Conservation (phyloP, 768 basidiomycete genomes). For the Lactarius tabidus region DNA sequence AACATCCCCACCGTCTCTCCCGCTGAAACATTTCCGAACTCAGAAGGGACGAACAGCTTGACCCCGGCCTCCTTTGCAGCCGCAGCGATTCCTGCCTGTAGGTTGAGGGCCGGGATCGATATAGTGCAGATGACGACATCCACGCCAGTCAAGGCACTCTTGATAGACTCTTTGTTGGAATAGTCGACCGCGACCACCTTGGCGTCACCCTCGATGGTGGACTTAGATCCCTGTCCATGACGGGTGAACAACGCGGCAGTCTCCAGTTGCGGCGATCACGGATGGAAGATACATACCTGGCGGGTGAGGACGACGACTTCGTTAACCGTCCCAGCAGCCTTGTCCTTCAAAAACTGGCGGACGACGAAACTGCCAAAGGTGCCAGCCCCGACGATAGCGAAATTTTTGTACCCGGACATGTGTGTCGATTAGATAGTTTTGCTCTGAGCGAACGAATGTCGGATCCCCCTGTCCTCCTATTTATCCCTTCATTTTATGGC, state of each 20-base stretch:
- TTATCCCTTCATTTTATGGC: not conserved
- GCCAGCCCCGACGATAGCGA: conserved; percentile 24
- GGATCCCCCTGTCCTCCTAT: not conserved
- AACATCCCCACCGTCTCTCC: conserved; percentile 15
- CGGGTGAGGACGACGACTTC: conserved; percentile 22
- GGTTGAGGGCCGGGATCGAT: not conserved
- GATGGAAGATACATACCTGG: too few relatives aligned
- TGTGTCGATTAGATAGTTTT: not conserved
- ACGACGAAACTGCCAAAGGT: conserved; percentile 20
- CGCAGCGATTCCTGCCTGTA: conserved; percentile 9
- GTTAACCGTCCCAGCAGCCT: conserved; percentile 13
- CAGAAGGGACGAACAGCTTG: conserved; percentile 20
- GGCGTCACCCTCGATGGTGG: conserved; percentile 9
- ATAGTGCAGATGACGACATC: conserved; percentile 23
- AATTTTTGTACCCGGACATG: conserved; percentile 23
- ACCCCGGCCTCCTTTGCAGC: conserved; percentile 22
- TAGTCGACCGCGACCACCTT: conserved; percentile 19
- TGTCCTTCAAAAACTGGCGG: conserved; percentile 12
- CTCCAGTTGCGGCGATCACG: not conserved
- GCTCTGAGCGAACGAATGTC: not conserved
- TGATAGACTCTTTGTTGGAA: conserved; percentile 12
- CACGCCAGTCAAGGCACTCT: conserved; percentile 6
- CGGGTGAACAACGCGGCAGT: not conserved
- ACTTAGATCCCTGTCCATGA: conserved; percentile 29
- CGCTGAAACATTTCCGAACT: conserved; percentile 14